Evolutionary conservation across 129 eudicot species (phyloP).

Genomic region (Artemisia annua): DNA sequence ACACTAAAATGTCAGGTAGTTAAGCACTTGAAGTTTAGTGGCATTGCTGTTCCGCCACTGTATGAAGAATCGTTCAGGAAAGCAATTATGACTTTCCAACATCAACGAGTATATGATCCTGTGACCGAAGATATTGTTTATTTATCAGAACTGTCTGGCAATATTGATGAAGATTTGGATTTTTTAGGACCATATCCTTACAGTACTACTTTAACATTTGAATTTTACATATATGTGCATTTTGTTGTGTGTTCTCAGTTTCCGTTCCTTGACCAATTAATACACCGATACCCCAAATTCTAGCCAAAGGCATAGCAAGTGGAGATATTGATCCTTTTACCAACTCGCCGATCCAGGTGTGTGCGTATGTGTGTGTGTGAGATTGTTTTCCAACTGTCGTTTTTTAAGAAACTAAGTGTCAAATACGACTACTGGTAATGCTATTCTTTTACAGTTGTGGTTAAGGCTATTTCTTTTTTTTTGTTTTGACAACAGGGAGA

Average conservation of each 20-base stretch:
- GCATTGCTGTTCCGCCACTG: constrained; percentile 51
- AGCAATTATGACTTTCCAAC: constrained; percentile 82
- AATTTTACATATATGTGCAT: constrained; percentile 2
- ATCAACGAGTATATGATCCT: constrained; percentile 95
- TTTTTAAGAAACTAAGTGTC: background rate
- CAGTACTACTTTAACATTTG: background rate
- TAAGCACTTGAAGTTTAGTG: constrained; percentile 80
- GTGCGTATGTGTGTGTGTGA: background rate
- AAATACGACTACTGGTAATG: too few species aligned
- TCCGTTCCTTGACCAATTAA: constrained; percentile 46
- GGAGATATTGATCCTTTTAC: constrained; percentile 91
- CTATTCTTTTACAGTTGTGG: background rate
- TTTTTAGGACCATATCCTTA: constrained; percentile 99
- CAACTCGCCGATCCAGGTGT: constrained; percentile 77
- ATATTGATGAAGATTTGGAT: constrained; percentile 56
- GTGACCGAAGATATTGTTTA: constrained; percentile 64
- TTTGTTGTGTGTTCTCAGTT: constrained; percentile 30
- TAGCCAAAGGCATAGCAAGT: constrained; percentile 81
- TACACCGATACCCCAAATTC: constrained; percentile 66
- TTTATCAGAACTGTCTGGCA: constrained; percentile 49
- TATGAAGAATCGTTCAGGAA: constrained; percentile 86
- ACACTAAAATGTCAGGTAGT: constrained; percentile 55
- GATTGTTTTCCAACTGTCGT: background rate
- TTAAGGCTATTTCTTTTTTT: background rate
- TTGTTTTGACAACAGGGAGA: constrained; percentile 49